These are phyloP conservation scores for Asterophora lycoperdoides DNA, from an alignment of 768 basidiomycete species.

Conservation along the genomic window DNA sequence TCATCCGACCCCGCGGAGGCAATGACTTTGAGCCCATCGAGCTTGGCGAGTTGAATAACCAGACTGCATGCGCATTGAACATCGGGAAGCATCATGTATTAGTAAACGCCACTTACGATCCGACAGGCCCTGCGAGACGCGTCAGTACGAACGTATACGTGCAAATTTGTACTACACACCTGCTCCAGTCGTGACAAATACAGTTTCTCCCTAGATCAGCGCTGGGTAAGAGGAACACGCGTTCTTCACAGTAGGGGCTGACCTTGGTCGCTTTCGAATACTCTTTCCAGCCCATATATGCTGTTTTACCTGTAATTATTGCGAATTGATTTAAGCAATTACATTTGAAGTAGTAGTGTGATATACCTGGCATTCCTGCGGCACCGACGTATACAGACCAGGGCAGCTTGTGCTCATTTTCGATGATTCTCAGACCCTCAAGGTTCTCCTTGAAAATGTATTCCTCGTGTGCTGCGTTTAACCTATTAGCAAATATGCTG, in stretches of 20 bases:
- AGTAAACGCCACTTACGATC: constrained; percentile 7
- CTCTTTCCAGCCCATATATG: constrained; percentile 39
- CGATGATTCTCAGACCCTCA: constrained; percentile 22
- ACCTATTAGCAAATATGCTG: background rate
- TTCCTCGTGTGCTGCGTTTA: constrained; percentile 32
- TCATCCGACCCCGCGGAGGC: constrained; percentile 71
- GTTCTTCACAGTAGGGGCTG: background rate
- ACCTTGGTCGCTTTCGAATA: constrained; percentile 36
- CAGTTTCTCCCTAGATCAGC: constrained; percentile 32
- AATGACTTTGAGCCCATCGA: constrained; percentile 59
- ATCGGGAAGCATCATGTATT: background rate
- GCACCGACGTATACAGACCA: constrained; percentile 49
- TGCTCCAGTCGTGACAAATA: constrained; percentile 38
- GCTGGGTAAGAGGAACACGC: background rate
- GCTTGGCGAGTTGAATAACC: constrained; percentile 49
- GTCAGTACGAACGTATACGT: background rate
- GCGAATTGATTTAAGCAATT: background rate
- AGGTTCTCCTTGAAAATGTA: constrained; percentile 31
- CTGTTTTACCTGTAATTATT: constrained; percentile 29
- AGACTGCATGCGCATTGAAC: constrained; percentile 24
- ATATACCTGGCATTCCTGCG: constrained; percentile 50
- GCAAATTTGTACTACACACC: constrained; percentile 15
- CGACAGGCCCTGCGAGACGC: constrained; percentile 36
- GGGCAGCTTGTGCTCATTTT: constrained; percentile 42
- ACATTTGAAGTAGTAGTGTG: background rate